Percentiles rank a stretch among this genome's conserved stretches.
Evolutionary conservation across 2,329 filamentous ascomycete species (phyloP).

Genomic region (Periconia sp.): DNA sequence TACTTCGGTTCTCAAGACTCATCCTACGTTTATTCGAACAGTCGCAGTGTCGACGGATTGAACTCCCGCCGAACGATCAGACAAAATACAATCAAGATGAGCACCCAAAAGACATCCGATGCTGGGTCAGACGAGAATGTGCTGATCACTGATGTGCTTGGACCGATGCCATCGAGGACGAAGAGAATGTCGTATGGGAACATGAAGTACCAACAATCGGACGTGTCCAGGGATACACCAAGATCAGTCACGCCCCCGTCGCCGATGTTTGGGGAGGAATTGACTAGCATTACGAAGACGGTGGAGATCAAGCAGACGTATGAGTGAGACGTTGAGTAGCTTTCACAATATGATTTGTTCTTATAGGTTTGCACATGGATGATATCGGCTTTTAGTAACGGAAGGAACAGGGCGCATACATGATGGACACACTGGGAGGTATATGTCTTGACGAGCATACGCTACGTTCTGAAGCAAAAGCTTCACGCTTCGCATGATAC

Average conservation of each 20-base stretch:
- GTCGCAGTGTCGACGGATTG: slow-evolving; percentile 7
- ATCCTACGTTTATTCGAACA: slow-evolving; percentile 2
- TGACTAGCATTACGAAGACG: slow-evolving; percentile 14
- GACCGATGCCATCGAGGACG: not conserved
- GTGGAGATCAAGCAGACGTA: slow-evolving; percentile 12
- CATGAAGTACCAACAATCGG: too few species aligned
- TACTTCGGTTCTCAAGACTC: not conserved
- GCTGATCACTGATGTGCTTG: slow-evolving; percentile 7
- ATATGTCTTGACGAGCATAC: too few species aligned
- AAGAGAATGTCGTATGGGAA: not conserved
- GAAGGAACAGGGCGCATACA: too few species aligned
- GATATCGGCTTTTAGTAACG: too few species aligned
- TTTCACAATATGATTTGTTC: too few species aligned
- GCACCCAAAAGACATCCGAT: not conserved
- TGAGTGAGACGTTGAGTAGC: slow-evolving; percentile 1
- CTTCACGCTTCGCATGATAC: too few species aligned
- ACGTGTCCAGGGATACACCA: not conserved
- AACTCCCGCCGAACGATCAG: not conserved
- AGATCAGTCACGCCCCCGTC: not conserved
- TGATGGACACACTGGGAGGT: too few species aligned
- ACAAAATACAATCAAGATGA: not conserved
- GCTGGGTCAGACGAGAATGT: slow-evolving; percentile 9
- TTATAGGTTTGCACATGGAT: too few species aligned
- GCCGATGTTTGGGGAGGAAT: not conserved
- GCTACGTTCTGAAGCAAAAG: too few species aligned